A percentile compares a stretch with the other conserved stretches of the same genome.
phyloP scores from a whole-genome alignment of 1,284 basidiomycete species.

The Paramarasmius palmivorus region DNA sequence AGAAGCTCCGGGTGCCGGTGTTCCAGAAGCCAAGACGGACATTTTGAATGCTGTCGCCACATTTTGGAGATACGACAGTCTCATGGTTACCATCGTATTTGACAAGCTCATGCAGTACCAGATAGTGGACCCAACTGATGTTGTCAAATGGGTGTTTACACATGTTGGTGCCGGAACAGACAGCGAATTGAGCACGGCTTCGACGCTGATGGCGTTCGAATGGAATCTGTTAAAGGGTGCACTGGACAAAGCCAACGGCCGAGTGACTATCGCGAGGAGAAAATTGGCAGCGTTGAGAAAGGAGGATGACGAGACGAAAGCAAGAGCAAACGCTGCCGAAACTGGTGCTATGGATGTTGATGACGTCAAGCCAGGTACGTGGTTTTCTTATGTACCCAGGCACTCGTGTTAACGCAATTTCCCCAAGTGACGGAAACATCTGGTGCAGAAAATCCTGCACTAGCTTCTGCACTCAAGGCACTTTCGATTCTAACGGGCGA shows the following conservation, averaged over 20 bases:
- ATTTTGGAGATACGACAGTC: conserved; percentile 82
- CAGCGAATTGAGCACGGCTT: conserved; percentile 27
- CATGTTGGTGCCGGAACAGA: conserved; percentile 34
- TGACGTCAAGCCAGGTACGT: conserved; percentile 57
- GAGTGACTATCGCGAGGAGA: conserved; percentile 74
- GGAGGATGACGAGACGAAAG: conserved; percentile 84
- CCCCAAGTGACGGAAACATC: conserved; percentile 44
- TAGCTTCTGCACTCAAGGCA: conserved; percentile 71
- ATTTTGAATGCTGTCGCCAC: conserved; percentile 69
- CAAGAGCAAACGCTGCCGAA: conserved; percentile 65
- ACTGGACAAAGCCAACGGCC: conserved; percentile 85
- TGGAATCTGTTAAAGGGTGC: conserved; percentile 85
- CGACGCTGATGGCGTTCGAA: conserved; percentile 61
- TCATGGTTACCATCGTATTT: conserved; percentile 89
- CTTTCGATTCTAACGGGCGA: conserved; percentile 70
- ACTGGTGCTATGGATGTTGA: conserved; percentile 69
- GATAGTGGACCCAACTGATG: conserved; percentile 92
- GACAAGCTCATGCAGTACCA: conserved; percentile 99
- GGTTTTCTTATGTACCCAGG: not conserved
- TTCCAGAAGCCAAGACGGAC: conserved; percentile 63
- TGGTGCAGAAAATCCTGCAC: conserved; percentile 59
- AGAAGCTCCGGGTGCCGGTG: conserved; percentile 39
- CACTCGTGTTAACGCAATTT: not conserved
- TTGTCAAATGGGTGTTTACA: conserved; percentile 84
- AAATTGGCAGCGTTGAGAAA: conserved; percentile 75